Conservation (phyloP, 495 filamentous ascomycete species). For the Niebla homalea region DNA sequence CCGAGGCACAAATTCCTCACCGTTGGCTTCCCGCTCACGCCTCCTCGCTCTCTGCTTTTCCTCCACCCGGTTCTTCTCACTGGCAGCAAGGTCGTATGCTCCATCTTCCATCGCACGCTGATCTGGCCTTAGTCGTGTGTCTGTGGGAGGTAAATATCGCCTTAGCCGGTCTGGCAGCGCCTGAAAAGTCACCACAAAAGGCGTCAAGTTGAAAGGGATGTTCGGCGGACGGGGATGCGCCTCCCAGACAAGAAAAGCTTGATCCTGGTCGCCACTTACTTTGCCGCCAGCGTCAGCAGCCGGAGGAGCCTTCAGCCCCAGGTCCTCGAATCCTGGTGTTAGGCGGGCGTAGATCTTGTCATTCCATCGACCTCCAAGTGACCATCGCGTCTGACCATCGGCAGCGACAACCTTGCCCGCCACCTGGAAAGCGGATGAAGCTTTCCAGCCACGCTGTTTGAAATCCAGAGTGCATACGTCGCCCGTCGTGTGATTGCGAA, state of each 20-base stretch:
- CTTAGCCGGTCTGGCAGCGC: constrained; percentile 63
- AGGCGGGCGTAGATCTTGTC: constrained; percentile 91
- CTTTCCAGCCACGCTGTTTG: constrained; percentile 91
- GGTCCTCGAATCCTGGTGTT: constrained; percentile 77
- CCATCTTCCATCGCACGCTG: constrained; percentile 99
- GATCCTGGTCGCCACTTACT: constrained; percentile 32
- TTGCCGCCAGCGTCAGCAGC: constrained; percentile 17
- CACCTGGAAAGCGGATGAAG: constrained; percentile 75
- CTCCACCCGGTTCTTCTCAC: constrained; percentile 89
- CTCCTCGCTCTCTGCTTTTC: constrained; percentile 79
- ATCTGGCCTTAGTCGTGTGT: constrained; percentile 80
- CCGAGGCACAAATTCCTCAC: constrained; percentile 68
- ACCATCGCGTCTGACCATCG: constrained; percentile 65
- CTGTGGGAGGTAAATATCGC: constrained; percentile 72
- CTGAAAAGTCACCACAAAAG: constrained; percentile 90
- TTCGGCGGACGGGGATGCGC: constrained; percentile 64
- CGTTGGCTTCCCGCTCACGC: constrained; percentile 54
- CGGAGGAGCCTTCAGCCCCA: constrained; percentile 42
- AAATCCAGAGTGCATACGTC: constrained; percentile 86
- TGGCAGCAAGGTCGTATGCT: constrained; percentile 81
- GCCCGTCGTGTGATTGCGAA: constrained; percentile 92
- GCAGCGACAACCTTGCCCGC: constrained; percentile 75
- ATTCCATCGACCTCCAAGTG: constrained; percentile 90
- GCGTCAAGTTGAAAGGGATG: constrained; percentile 93
- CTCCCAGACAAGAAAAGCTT: constrained; percentile 90